phyloP scores from a whole-genome alignment of 257 asterid genomes.

The Eustoma russellianum region DNA sequence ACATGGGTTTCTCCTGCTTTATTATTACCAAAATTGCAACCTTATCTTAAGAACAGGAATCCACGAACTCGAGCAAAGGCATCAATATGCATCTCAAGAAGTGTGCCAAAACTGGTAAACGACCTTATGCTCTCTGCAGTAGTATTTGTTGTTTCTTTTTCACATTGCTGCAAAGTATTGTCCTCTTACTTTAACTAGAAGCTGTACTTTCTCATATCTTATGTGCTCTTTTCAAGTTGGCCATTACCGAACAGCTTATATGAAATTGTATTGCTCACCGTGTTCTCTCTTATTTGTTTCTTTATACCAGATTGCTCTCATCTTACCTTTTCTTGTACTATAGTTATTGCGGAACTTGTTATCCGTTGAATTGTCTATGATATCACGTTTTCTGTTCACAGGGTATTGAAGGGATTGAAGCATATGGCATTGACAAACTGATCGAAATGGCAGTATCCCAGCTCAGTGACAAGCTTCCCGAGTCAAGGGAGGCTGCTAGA shows the following conservation, averaged over 20 bases:
- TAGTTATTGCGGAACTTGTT: too few relatives aligned
- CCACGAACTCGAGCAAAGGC: constrained; percentile 96
- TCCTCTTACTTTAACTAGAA: too few relatives aligned
- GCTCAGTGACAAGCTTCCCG: constrained; percentile 84
- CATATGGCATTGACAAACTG: constrained; percentile 71
- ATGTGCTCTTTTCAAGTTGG: too few relatives aligned
- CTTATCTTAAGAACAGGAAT: constrained; percentile 64
- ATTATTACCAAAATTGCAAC: constrained; percentile 75
- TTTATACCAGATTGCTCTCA: too few relatives aligned
- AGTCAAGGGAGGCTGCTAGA: constrained; percentile 93
- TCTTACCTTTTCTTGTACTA: too few relatives aligned
- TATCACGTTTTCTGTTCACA: constrained; percentile 15
- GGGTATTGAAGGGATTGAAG: constrained; percentile 74
- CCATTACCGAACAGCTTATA: too few relatives aligned
- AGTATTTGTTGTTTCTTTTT: not conserved
- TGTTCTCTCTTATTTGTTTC: too few relatives aligned
- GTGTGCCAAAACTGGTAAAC: constrained; percentile 63
- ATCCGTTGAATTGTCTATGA: not conserved
- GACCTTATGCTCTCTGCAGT: constrained; percentile 5
- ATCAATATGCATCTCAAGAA: constrained; percentile 61
- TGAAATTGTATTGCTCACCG: too few relatives aligned
- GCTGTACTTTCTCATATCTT: too few relatives aligned
- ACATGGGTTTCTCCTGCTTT: constrained; percentile 65
- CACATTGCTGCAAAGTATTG: too few relatives aligned
- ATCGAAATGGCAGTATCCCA: constrained; percentile 77